Conservation (phyloP, 2,329 filamentous ascomycete genomes). For the Tolypocladium ophioglossoides region DNA sequence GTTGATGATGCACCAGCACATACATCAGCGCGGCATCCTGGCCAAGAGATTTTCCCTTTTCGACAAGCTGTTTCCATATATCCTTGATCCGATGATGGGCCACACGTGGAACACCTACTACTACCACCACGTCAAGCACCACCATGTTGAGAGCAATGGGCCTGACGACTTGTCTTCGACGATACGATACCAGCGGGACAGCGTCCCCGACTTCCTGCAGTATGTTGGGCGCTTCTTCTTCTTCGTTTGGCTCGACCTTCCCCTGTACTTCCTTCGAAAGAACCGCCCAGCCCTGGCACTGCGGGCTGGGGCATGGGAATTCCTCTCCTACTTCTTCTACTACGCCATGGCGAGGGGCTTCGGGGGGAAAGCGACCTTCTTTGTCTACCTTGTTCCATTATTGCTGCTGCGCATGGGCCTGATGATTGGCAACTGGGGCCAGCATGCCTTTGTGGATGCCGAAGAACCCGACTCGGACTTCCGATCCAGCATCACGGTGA, state of each 20-base stretch:
- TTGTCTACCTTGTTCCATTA: constrained; percentile 58
- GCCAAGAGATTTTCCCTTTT: constrained; percentile 41
- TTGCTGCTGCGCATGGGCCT: constrained; percentile 55
- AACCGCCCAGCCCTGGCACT: constrained; percentile 43
- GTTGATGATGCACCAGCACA: constrained; percentile 76
- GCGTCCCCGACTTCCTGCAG: constrained; percentile 51
- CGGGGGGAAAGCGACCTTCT: constrained; percentile 47
- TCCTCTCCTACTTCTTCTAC: constrained; percentile 42
- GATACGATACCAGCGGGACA: constrained; percentile 65
- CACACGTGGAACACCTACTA: constrained; percentile 82
- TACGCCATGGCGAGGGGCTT: constrained; percentile 34
- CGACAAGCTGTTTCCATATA: constrained; percentile 60
- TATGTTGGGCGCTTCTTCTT: constrained; percentile 68
- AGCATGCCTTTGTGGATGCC: constrained; percentile 71
- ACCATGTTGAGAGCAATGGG: constrained; percentile 74
- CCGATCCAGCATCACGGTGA: constrained; percentile 66
- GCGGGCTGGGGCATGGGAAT: constrained; percentile 51
- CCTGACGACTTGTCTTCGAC: constrained; percentile 68
- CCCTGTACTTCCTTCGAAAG: constrained; percentile 59
- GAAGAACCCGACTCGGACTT: constrained; percentile 68
- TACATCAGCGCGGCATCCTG: constrained; percentile 64
- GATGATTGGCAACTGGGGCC: constrained; percentile 79
- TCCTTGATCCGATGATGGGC: constrained; percentile 66
- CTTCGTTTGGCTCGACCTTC: constrained; percentile 64
- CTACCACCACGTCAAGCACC: constrained; percentile 79